Base-by-base conservation (phyloP, 1,284 basidiomycete species). In the Cutaneotrichosporon sp. region DNA sequence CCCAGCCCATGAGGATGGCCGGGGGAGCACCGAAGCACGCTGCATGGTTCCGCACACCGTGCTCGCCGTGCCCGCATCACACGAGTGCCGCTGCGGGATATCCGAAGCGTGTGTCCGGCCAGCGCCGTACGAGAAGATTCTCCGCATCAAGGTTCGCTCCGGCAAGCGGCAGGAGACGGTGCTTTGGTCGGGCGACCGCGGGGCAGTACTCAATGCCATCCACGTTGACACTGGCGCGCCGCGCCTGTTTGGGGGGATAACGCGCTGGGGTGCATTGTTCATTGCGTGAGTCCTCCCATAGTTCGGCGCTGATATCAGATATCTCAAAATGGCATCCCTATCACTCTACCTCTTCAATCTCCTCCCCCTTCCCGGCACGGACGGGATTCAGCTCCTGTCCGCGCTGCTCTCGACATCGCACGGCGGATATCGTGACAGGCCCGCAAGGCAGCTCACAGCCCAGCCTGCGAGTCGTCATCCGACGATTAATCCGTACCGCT, bases 301-400 rank as follows among this genome's bases (percentile, higher is more conserved):
- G 7, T 12, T 29, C 29, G 1, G 14, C 22, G 31, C 51, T 52
- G 27, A 56, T 16, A 20, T 10, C 52, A 73, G 69, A 6, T 72
- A 74, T 53, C 47, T 68, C 43, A 58, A 61, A 9, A 63, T 63
- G n/a, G 64, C 69, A 16, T 55, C 68, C 0, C 43, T 72, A 5
- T 74, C 71, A 3, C 56, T 74, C 17, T 71, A 65, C 61, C 48
- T 74, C 14, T 66, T 74, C 66, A 74, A 74, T 56, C 66, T 74
- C 42, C 64, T 74, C 24, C 70, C 71, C 1, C 52, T 74, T 5
- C 71, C 71, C 3, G 49, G 57, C 14, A 65, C 71, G 16, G 71
- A 74, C 51, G 71, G 71, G 16, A 63, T 66, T 5, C 65, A 68
- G 26, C 57, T 72, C 9, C 55, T 74, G n/a, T 46, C 49, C 1